Base-by-base conservation (phyloP, 228 moss, liverwort and hornwort genomes). In the Sphagnum magellanicum region DNA sequence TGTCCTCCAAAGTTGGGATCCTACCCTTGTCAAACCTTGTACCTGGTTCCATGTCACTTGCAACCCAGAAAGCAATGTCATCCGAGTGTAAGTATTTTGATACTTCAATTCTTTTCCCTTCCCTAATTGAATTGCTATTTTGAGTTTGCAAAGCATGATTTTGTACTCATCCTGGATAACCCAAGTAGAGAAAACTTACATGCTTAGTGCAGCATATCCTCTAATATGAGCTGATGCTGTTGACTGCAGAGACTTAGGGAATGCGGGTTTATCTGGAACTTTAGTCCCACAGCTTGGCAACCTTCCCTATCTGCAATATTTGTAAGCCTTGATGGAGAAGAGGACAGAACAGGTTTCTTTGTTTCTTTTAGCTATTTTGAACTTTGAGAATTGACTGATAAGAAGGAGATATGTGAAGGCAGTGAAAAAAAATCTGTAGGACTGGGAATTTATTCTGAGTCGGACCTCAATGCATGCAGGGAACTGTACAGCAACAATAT, bases 21-120 rank as follows among this genome's bases (percentile, higher is more conserved):
- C 68, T 15, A 60, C 80, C 6, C 80, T 87, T 60, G 83, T 78
- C 64, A 87, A 81, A 66, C 87, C 87, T 13, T 87, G 87, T 66
- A 76, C 87, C 70, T 87, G 87, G 87, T 87, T 87, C 72, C 83
- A 87, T 68, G 77, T 87, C 16, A 83, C 83, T 65, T 87, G 87
- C 80, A 78, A 81, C 70, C 0, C 0, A 53, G 80, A 76, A 49
- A 80, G 74, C 59, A 16, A 5, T 64, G 87, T 87, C 63, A 68
- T 63, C 63, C 80, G 83, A 76, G 61, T 87, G 87, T 87, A 81
- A 83, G 87, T 73, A 8, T 67, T 78, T 17, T 15, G 16, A 1
- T 48, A 7, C 13, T 48, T 55, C 58, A 60, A 11, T 4, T 6
- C 5, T 12, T 50, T 6, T 12, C 9, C 55, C 12, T 55, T 55